Conservation (phyloP, 768 basidiomycete species). For the Hygrocybe coccinea region DNA sequence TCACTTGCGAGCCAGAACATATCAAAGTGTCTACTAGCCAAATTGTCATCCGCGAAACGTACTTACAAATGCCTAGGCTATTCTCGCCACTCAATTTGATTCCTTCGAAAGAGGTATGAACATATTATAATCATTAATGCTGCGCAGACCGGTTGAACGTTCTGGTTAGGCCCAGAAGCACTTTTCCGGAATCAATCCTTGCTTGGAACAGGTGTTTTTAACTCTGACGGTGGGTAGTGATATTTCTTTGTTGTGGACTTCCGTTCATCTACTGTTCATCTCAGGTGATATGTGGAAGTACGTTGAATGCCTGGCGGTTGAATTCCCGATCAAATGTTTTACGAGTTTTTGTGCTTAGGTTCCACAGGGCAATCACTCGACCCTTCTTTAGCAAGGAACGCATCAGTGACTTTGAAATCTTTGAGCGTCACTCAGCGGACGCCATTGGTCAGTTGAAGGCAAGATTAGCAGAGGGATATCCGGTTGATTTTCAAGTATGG, state of each 20-base stretch:
- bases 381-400: constrained; percentile 65
- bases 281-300: not conserved
- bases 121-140: constrained; percentile 1
- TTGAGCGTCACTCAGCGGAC: constrained; percentile 49
- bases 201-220: constrained; percentile 56
- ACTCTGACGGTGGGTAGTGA: constrained; percentile 45
- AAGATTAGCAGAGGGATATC: constrained; percentile 42
- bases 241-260: not conserved
- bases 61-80: constrained; percentile 23
- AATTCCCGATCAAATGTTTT: not conserved
- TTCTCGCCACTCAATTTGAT: constrained; percentile 46
- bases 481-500: constrained; percentile 56
- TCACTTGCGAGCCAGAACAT: constrained; percentile 43
- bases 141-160: not conserved
- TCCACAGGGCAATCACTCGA: constrained; percentile 51
- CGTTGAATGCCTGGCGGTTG: not conserved
- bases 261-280: not conserved
- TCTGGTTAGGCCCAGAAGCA: constrained; percentile 21
- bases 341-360: not conserved
- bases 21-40: constrained; percentile 32
- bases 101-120: constrained; percentile 40
- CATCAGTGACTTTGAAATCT: constrained; percentile 59
- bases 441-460: constrained; percentile 41
- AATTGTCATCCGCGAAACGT: not conserved
- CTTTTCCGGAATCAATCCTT: constrained; percentile 30